Conservation (phyloP, 495 filamentous ascomycete genomes). For the Annulohypoxylon bovei region DNA sequence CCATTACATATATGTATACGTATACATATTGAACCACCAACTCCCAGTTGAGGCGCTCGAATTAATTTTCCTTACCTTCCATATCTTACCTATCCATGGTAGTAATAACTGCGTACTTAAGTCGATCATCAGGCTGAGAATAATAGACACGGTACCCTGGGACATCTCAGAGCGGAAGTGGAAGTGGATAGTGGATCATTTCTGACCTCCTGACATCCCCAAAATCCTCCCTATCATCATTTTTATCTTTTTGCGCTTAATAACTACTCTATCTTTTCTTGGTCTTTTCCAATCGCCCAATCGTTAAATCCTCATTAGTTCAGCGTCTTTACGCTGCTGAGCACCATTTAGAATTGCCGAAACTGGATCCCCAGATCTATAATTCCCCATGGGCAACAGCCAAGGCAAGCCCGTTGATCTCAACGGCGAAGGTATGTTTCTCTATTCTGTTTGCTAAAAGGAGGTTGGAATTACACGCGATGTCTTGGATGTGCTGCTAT, state of each 20-base stretch:
- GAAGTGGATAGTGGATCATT: constrained; percentile 32
- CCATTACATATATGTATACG: not conserved
- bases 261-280: constrained; percentile 29
- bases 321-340: constrained; percentile 26
- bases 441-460: constrained; percentile 8
- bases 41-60: not conserved
- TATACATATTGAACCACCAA: not conserved
- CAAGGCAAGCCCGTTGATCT: constrained; percentile 93
- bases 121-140: constrained; percentile 22
- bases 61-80: not conserved
- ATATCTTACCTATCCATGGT: not conserved
- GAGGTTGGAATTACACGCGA: constrained; percentile 1
- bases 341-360: constrained; percentile 16
- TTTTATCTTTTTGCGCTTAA: constrained; percentile 41
- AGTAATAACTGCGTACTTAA: not conserved
- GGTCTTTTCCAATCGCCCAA: constrained; percentile 18
- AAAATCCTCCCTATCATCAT: constrained; percentile 35
- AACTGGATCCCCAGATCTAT: constrained; percentile 6
- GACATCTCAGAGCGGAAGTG: constrained; percentile 8
- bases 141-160: constrained; percentile 18
- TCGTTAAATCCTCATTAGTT: constrained; percentile 21
- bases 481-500: constrained; percentile 16
- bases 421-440: constrained; percentile 86
- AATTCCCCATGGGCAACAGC: constrained; percentile 82
- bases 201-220: constrained; percentile 42